Base-by-base conservation (phyloP, 306 rosid species). In the Bauhinia variegata region DNA sequence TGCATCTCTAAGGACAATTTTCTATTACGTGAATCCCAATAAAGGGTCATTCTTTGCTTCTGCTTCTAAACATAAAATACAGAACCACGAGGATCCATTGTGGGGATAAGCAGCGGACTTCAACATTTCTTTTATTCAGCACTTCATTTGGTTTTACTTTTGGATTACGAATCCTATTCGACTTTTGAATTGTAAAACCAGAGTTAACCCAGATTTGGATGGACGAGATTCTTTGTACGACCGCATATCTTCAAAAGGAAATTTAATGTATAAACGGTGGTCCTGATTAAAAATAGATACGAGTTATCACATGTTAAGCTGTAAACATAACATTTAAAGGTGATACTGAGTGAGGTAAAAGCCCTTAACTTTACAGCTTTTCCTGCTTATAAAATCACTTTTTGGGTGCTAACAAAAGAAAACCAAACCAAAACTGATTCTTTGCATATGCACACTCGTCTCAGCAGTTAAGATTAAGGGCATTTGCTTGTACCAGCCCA, bases 21-120 rank as follows among this genome's bases (percentile, higher is more conserved):
- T 49, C n/a, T 32, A 34, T 51, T 59, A 13, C 70, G 63, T 51
- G 65, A 43, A 69, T 75, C 77, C 79, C 77, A 70, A 70, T n/a
- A 73, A 83, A 69, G 68, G 36, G 60, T 28, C 67, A 57, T 67
- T 73, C 62, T 71, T 59, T 43, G 48, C 42, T 72, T 64, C 42
- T 47, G 38, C 51, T 19, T 43, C 66, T 63, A 53, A 38, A 43
- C n/a, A n/a, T n/a, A n/a, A n/a, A n/a, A n/a, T n/a, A n/a, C n/a
- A n/a, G n/a, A n/a, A n/a, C n/a, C 28, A 57, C 72, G 60, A 72
- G 60, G 39, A 61, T 37, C 70, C 55, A 38, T 10, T 78, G 73
- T 75, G 60, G 80, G 64, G 73, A 28, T 57, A 50, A 53, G 65
- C n/a, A n/a, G n/a, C 8, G 44, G 30, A 64, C 63, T 7, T 60